These are phyloP conservation scores for Oleoguttula mirabilis DNA, from an alignment of 495 filamentous ascomycete genomes.

Conservation along the genomic window DNA sequence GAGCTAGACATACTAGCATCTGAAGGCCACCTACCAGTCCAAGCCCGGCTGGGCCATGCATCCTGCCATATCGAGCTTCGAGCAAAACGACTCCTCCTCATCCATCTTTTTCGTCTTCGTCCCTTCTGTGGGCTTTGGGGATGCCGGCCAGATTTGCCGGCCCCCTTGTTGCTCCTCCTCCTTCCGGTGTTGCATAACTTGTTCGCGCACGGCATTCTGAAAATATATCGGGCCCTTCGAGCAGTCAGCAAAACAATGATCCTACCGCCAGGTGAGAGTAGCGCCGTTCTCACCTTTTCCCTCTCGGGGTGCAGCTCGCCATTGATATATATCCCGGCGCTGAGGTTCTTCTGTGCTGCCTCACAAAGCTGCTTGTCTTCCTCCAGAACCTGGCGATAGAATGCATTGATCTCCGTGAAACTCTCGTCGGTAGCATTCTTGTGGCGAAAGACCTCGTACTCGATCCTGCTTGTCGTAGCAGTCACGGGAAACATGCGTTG, in stretches of 20 bases:
- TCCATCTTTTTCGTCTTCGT: no score
- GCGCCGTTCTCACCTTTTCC: no score
- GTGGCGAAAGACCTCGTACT: constrained; percentile 41
- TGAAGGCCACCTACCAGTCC: no score
- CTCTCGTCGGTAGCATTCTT: constrained; percentile 34
- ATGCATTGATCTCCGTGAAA: constrained; percentile 32
- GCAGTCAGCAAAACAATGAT: no score
- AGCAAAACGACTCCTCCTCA: no score
- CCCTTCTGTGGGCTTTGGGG: no score
- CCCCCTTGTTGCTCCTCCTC: constrained; percentile 32
- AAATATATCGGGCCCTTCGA: constrained; percentile 37
- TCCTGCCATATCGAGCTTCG: no score
- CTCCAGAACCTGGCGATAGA: constrained; percentile 36
- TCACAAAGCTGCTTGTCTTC: constrained; percentile 38
- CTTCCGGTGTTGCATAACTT: constrained; percentile 32
- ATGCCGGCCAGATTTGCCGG: constrained; percentile 40
- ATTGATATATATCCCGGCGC: constrained; percentile 33
- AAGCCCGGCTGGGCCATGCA: no score
- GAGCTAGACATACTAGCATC: no score
- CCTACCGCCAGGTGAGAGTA: no score
- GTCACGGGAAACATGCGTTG: constrained; percentile 36
- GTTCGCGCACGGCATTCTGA: constrained; percentile 34
- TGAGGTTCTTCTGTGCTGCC: constrained; percentile 35
- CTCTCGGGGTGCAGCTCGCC: constrained; percentile 36
- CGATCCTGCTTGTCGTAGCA: constrained; percentile 29